Base-by-base conservation (phyloP, 768 basidiomycete species). In the Trametes meyenii region DNA sequence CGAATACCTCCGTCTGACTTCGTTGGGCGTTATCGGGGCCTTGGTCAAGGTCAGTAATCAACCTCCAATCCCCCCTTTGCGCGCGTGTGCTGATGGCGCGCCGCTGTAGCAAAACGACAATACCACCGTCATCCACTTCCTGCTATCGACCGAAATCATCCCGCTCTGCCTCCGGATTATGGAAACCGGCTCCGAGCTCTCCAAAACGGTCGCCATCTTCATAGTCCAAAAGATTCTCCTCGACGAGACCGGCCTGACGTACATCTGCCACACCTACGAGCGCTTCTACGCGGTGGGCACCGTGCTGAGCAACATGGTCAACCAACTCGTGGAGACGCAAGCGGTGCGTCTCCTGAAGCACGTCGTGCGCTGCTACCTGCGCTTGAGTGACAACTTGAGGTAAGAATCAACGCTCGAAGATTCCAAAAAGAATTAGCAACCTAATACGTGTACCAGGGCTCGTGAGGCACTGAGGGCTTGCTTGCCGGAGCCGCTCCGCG, bases 181-280 rank as follows among this genome's bases (percentile, higher is more conserved):
- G 97, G 97, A 99, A 76, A 98, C 97, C 3, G 97, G 97, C 44
- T 97, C 96, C 3, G 97, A 99, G 70, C 85, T 99, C 17, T 94
- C 92, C 60, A 99, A 99, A 78, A 99, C 97, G 0, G 97, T 99
- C 46, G 97, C 97, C 44, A 99, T 99, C 70, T 99, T 99, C 76
- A 99, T 99, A 70, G 97, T 99, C 3, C 97, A 99, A 75, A 99
- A 99, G 70, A 93, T 94, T 61, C 82, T 99, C 16, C 83, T 98
- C 55, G 97, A 99, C 74, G 97, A 99, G 75, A 94, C 96, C 3
- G 97, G 97, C 19, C 78, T 99, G 61, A 96, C 94, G 16, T 99
- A 99, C 75, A 99, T 98, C 71, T 98, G 97, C 70, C 97, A 99
- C 76, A 99, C 97, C n/a, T 99, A 99, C 72, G 97, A 99, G 74